Evolutionary conservation across 371 early-diverging fungal species (phyloP).

Genomic region (Gilbertella persicaria): DNA sequence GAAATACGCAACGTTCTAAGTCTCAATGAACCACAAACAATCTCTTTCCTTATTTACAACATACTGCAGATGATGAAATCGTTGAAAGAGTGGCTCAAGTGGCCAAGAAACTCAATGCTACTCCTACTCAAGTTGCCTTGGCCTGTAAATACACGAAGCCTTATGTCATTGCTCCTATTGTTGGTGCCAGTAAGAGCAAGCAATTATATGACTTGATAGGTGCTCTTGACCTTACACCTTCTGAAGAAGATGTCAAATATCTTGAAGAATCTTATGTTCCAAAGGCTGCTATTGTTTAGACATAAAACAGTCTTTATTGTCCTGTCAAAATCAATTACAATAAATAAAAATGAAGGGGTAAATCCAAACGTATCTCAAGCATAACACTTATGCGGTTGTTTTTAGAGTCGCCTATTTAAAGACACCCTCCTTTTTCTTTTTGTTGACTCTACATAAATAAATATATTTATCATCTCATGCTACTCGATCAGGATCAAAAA

Average conservation of each 20-base stretch:
- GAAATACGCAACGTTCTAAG: conserved; percentile 16
- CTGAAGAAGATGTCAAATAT: conserved; percentile 37
- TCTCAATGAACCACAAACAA: conserved; percentile 2
- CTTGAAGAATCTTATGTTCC: conserved; percentile 32
- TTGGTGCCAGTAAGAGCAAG: conserved; percentile 33
- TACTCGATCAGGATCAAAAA: not conserved
- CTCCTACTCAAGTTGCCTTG: conserved; percentile 41
- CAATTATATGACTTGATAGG: conserved; percentile 35
- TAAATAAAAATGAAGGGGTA: not conserved
- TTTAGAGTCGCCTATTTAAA: too few relatives aligned
- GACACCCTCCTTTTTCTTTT: not conserved
- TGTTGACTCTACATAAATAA: not conserved
- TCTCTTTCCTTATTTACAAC: too few relatives aligned
- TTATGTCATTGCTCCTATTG: conserved; percentile 40
- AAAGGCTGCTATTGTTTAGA: too few relatives aligned
- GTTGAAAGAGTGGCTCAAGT: conserved; percentile 43
- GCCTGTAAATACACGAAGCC: conserved; percentile 48
- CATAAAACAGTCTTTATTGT: too few relatives aligned
- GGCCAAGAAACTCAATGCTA: conserved; percentile 36
- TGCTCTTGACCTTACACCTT: conserved; percentile 32
- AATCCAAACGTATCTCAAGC: too few relatives aligned
- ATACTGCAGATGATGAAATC: conserved; percentile 25
- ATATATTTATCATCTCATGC: not conserved
- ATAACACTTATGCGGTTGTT: too few relatives aligned
- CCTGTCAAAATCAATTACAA: not conserved